These are phyloP conservation scores for Zopfia rhizophila DNA, from an alignment of 2,329 filamentous ascomycete species.

Conservation along the genomic window DNA sequence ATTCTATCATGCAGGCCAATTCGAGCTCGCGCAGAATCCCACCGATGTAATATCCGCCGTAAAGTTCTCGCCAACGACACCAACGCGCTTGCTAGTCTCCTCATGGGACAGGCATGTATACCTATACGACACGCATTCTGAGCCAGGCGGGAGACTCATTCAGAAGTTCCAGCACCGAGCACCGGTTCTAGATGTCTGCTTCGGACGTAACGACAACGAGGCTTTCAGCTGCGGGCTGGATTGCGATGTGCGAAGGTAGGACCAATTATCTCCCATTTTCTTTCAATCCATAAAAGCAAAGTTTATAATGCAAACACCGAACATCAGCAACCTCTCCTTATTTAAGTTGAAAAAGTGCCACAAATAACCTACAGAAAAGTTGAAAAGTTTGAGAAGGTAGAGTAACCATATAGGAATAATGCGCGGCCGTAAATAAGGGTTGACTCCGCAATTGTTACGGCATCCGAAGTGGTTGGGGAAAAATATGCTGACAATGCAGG, in stretches of 20 bases:
- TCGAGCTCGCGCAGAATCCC: slow-evolving; percentile 83
- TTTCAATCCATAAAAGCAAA: slow-evolving; percentile 1
- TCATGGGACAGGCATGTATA: slow-evolving; percentile 96
- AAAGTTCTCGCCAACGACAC: slow-evolving; percentile 82
- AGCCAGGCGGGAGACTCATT: slow-evolving; percentile 71
- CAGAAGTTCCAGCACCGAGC: slow-evolving; percentile 82
- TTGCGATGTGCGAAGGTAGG: slow-evolving; percentile 80
- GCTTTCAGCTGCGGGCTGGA: slow-evolving; percentile 90
- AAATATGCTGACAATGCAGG: too few relatives aligned
- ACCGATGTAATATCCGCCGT: slow-evolving; percentile 88
- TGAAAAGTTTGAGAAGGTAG: too few relatives aligned
- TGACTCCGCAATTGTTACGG: too few relatives aligned
- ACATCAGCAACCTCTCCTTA: too few relatives aligned
- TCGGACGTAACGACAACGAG: slow-evolving; percentile 82
- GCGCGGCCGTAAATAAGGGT: too few relatives aligned
- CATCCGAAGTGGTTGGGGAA: too few relatives aligned
- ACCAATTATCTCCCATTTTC: not conserved
- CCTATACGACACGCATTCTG: slow-evolving; percentile 78
- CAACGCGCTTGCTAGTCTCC: slow-evolving; percentile 82
- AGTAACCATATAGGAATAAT: too few relatives aligned
- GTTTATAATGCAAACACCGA: slow-evolving; percentile 4
- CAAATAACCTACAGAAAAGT: not conserved
- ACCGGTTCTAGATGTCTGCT: slow-evolving; percentile 91
- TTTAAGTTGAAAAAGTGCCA: too few relatives aligned
- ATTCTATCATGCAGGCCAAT: too few relatives aligned